Evolutionary conservation across 805 yeast species (phyloP).

Genomic region (Yarrowia sp.): DNA sequence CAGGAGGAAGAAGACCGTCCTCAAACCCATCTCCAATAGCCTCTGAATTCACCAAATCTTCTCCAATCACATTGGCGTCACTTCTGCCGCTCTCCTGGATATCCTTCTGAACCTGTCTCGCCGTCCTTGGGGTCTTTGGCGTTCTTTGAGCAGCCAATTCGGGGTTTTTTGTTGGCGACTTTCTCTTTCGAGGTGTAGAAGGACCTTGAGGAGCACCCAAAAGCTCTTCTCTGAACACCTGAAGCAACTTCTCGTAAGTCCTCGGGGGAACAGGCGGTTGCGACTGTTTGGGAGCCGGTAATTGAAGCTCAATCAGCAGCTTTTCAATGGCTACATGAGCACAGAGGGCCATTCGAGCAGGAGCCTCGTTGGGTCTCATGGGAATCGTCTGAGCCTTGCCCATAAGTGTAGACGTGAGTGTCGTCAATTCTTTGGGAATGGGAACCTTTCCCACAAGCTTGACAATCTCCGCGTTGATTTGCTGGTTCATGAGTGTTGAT

Average conservation of each 20-base stretch:
- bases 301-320: slow-evolving; percentile 30
- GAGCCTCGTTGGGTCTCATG: slow-evolving; percentile 44
- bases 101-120: slow-evolving; percentile 5
- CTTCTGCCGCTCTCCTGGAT: slow-evolving; percentile 1
- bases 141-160: slow-evolving; percentile 20
- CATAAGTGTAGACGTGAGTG: slow-evolving; percentile 22
- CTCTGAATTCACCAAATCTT: slow-evolving; percentile 26
- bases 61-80: slow-evolving; percentile 26
- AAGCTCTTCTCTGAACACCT: slow-evolving; percentile 42
- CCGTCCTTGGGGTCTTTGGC: slow-evolving; percentile 21
- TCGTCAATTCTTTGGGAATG: slow-evolving; percentile 10
- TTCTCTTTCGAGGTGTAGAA: slow-evolving; percentile 30
- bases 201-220: slow-evolving; percentile 19
- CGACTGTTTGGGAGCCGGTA: slow-evolving; percentile 40
- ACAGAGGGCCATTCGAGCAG: slow-evolving; percentile 44
- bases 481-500: slow-evolving; percentile 8
- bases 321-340: slow-evolving; percentile 45
- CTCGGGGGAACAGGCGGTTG: slow-evolving; percentile 45
- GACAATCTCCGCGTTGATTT: slow-evolving; percentile 21
- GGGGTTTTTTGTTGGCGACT: slow-evolving; percentile 31
- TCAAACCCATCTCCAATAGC: slow-evolving; percentile 8
- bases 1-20: slow-evolving; percentile 25
- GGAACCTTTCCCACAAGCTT: slow-evolving; percentile 2
- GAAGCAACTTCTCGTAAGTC: slow-evolving; percentile 41
- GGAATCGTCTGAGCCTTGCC: slow-evolving; percentile 28